Evolutionary conservation across 306 rosid genomes (phyloP).

Genomic region (Lathyrus aphaca): DNA sequence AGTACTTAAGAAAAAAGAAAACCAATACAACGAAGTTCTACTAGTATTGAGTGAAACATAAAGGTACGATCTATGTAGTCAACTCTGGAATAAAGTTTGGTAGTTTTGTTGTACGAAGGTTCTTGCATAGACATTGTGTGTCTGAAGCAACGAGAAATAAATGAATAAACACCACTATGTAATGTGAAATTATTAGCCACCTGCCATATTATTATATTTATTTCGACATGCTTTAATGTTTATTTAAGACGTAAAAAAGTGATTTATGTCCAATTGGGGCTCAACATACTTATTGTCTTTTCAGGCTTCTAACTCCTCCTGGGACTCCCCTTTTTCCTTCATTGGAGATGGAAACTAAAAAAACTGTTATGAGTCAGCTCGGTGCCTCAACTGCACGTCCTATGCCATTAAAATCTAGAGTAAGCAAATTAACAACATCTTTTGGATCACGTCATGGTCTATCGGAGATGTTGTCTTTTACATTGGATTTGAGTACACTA

Average conservation of each 20-base stretch:
- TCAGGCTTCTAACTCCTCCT: conserved; percentile 97
- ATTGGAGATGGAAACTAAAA: conserved; percentile 81
- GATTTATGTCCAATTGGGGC: conserved; percentile 30
- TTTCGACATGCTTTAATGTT: conserved; percentile 1
- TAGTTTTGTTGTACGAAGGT: conserved; percentile 4
- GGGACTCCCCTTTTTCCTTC: conserved; percentile 99
- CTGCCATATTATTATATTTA: conserved; percentile 20
- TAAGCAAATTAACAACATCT: conserved; percentile 52
- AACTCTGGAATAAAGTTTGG: neutral
- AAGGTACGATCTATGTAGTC: neutral
- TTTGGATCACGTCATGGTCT: conserved; percentile 27
- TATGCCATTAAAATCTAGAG: conserved; percentile 78
- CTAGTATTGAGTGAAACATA: neutral
- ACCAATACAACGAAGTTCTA: neutral
- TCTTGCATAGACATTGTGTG: conserved; percentile 6
- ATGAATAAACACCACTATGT: neutral
- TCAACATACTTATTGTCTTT: conserved; percentile 41
- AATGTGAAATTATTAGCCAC: neutral
- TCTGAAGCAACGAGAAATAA: conserved; percentile 25
- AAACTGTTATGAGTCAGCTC: conserved; percentile 71
- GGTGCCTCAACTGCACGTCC: conserved; percentile 72
- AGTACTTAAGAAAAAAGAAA: neutral
- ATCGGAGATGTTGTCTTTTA: conserved; percentile 15
- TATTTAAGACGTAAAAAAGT: conserved; percentile 9
- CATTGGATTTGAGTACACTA: conserved; percentile 31